Evolutionary conservation across 129 eudicot genomes (phyloP), one percentile per base, ranked within the genome.

Genomic region (Lonicera japonica): DNA sequence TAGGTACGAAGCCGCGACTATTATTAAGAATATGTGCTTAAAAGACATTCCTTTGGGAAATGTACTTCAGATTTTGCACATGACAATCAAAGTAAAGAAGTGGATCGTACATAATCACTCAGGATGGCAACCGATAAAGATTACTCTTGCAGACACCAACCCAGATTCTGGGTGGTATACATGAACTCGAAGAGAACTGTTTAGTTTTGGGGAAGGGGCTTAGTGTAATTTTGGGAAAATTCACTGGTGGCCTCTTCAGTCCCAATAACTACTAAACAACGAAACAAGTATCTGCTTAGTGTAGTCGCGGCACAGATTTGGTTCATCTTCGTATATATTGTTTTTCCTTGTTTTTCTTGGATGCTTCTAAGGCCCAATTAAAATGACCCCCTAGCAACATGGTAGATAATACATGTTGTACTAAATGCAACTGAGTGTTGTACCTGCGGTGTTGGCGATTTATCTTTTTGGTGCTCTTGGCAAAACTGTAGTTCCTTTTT

Each of bases 91-190:
- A 65, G 63, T 65, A 70, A 92, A 87, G 73, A 84, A 69, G 69
- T 92, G 98, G 98, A 80, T 92, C 40, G 43, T 64, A 60, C 80
- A 56, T 70, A 67, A 75, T 74, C 85, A 68, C 72, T 80, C 95
- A 43, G 98, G 98, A 77, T 92, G 98, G 98, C 79, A 87, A 55
- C 97, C 97, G 34, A 68, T 91, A 70, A 84, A 62, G 62, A 72
- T 92, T 63, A 58, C 72, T 43, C 75, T 87, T 76, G 74, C 84
- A 22, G 95, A 87, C 73, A 54, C 64, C 73, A 79, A 39, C 80
- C 73, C 82, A 46, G 76, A 81, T 58, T 77, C 84, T 21, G 89
- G 76, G 62, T 75, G 84, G 81, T 76, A 64, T 63, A 75, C 71
- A 70, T 72, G 22, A 46, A 40, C 75, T 3, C 21, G 16, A 22